Base-by-base conservation (phyloP, 202 grass and related monocot genomes). In the Setaria viridis region DNA sequence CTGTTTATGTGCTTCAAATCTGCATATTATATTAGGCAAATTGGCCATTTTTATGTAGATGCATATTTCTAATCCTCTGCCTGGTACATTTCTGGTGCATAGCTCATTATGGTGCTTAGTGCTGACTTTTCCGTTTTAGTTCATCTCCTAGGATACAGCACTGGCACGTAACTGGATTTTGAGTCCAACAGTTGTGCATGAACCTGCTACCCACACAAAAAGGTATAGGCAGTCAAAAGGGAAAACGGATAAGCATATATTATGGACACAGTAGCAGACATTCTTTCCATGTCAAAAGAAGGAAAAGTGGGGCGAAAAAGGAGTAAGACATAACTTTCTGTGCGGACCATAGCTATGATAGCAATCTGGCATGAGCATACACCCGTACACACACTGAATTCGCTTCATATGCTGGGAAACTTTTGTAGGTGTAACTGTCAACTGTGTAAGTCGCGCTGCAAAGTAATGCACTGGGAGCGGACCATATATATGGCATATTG, bases 251-350 rank as follows among this genome's bases (percentile, higher is more conserved):
- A 69, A 69, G 29, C 20, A 69, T 69, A 42, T 37, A 55, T 81
- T 56, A 67, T 69, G 34, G 78, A 54, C 41, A 69, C 21, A 45
- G 29, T 29, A 49, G 19, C 19, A 56, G 12, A 67, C 51, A 81
- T 69, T 69, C 78, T 81, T 81, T 81, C 78, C 78, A 81, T 81
- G 79, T 70, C 65, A 81, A 70, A 70, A 81, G 79, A 43, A 70
- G 48, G 19, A 81, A 81, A 81, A 69, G 63, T 41, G 63, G 25
- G 20, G 34, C 32, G 45, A 47, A 42, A 50, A 69, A 70, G 65
- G 50, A 43, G 63, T 43, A 43, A 29, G 64, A 66, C 20, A 11
- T 39, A 25, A 21, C 79, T 81, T 81, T 81, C 1, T n/a, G 12
- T 56, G 78, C 32, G 4, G 78, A 69, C 78, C 78, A 69, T 54